Evolutionary conservation across 2,329 filamentous ascomycete genomes (phyloP), one percentile per base, ranked within the genome.

Genomic region (Talaromyces islandicus): DNA sequence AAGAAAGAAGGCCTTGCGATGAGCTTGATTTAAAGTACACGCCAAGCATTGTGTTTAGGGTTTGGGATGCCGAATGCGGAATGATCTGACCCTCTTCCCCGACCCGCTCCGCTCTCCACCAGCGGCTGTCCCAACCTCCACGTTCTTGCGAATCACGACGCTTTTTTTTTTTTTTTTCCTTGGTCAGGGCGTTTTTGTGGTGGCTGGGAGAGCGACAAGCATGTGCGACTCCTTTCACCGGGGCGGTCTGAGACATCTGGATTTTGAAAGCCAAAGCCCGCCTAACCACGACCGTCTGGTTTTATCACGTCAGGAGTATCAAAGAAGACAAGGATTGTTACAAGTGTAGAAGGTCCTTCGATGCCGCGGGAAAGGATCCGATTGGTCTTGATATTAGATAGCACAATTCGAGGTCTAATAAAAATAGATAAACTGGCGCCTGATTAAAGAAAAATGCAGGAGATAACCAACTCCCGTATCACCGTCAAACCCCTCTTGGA

Each of bases 11-110:
- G 25, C 25, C n/a, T 24, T 53, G 19, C 25, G 46, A 46, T 46
- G 54, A 52, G 58, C 46, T 60, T 56, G 38, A 56, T 56, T 30
- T 60, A 60, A 60, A 48, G 53, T 53, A 21, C 30, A 52, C 27
- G 58, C 58, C 58, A 60, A 60, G 58, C 53, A 35, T 24, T 38
- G 35, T 5, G 35, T 38, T 38, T 38, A 38, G 35, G 35, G 35
- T 38, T 38, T 38, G 35, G 14, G 35, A 38, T 38, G 17, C 35
- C 35, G 35, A 38, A 52, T 59, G 38, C 32, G 35, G 54, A 11
- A 27, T 46, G 38, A 48, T 38, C 38, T 38, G 14, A 14, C 32
- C 32, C 32, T 3, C 32, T 17, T 11, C 32, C 12, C 35, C 5
- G 6, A 3, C 14, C 35, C 35, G 35, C 35, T n/a, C 35, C 35